Evolutionary conservation across 2,329 filamentous ascomycete species (phyloP).

Genomic region (Epichloe festucae): DNA sequence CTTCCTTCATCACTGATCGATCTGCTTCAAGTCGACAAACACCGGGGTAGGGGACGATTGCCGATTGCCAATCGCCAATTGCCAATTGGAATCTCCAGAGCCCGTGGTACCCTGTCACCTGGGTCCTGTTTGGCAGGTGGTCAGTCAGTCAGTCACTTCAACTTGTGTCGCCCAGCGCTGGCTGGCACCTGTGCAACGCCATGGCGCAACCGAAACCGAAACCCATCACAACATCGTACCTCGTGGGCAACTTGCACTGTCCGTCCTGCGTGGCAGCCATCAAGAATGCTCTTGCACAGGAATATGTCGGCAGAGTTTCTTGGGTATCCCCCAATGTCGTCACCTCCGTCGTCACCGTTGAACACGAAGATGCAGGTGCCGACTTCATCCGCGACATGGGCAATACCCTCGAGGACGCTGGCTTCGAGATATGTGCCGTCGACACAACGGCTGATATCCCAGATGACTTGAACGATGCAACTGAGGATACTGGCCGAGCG

Average conservation of each 20-base stretch:
- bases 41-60: neutral
- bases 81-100: neutral
- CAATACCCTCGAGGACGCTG: slow-evolving; percentile 38
- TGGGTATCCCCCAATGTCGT: slow-evolving; percentile 60
- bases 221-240: slow-evolving; percentile 43
- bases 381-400: slow-evolving; percentile 31
- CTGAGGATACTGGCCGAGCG: slow-evolving; percentile 9
- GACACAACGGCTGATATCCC: slow-evolving; percentile 23
- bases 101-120: neutral
- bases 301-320: slow-evolving; percentile 30
- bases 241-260: slow-evolving; percentile 66
- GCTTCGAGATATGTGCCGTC: slow-evolving; percentile 44
- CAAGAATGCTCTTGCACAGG: slow-evolving; percentile 39
- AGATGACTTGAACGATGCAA: slow-evolving; percentile 15
- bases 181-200: slow-evolving; percentile 5
- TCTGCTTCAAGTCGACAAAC: neutral
- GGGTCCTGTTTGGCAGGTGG: neutral
- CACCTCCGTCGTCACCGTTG: slow-evolving; percentile 53
- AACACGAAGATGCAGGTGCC: slow-evolving; percentile 32
- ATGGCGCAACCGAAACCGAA: slow-evolving; percentile 15
- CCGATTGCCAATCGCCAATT: neutral
- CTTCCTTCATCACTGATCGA: neutral
- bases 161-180: neutral
- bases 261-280: slow-evolving; percentile 60
- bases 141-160: too few species aligned